Conservation (phyloP, 2,329 filamentous ascomycete genomes). For the Phaeosphaeria sp. region DNA sequence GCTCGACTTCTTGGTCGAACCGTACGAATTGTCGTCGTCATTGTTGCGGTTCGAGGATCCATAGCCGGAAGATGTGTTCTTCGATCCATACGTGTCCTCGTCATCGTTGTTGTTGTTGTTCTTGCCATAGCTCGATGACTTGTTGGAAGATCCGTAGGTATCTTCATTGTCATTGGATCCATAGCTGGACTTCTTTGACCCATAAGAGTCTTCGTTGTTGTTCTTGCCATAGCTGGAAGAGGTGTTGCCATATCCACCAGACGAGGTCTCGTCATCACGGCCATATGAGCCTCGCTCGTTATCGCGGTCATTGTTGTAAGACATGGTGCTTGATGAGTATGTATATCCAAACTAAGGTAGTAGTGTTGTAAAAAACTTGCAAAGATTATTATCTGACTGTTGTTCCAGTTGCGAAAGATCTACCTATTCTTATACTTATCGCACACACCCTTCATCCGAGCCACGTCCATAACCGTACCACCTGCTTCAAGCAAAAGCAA, state of each 20-base stretch:
- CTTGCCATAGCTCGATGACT: neutral
- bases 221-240: slow-evolving; percentile 7
- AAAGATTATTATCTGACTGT: neutral
- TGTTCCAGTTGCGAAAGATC: neutral
- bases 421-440: slow-evolving; percentile 3
- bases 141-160: neutral
- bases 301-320: slow-evolving; percentile 9
- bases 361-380: neutral
- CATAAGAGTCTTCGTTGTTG: slow-evolving; percentile 10
- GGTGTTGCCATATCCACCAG: slow-evolving; percentile 1
- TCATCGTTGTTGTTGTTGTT: neutral
- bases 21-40: neutral
- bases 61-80: slow-evolving; percentile 1
- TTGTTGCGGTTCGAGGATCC: slow-evolving; percentile 1
- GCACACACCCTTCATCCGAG: neutral
- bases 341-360: neutral
- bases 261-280: slow-evolving; percentile 7
- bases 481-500: slow-evolving; percentile 4
- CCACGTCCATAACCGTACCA: neutral
- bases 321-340: neutral
- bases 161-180: neutral
- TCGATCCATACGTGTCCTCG: slow-evolving; percentile 1
- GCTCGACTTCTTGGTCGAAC: no score
- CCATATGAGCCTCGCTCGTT: slow-evolving; percentile 6
- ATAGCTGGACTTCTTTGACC: slow-evolving; percentile 8